These are phyloP conservation scores for Vanrija humicola DNA, from an alignment of 1,284 basidiomycete genomes.

Conservation along the genomic window DNA sequence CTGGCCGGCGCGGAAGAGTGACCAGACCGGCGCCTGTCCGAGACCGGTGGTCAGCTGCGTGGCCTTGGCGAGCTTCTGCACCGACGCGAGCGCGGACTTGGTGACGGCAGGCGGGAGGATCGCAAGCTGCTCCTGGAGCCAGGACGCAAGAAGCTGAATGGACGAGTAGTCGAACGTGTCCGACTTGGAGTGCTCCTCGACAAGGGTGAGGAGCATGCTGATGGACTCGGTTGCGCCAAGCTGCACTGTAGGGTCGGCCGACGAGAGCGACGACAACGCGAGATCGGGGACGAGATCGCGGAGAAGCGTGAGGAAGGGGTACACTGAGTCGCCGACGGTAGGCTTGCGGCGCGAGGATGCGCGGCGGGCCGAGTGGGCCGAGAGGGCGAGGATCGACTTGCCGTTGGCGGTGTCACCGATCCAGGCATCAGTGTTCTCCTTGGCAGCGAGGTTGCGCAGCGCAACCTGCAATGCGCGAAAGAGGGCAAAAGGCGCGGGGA, in stretches of 20 bases:
- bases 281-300: conserved; percentile 15
- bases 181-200: conserved; percentile 37
- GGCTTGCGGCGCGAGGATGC: conserved; percentile 25
- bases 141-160: conserved; percentile 47
- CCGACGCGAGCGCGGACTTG: conserved; percentile 10
- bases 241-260: not conserved
- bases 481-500: conserved; percentile 5
- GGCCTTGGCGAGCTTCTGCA: conserved; percentile 29
- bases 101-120: conserved; percentile 13
- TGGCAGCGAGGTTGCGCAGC: conserved; percentile 26
- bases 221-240: conserved; percentile 5
- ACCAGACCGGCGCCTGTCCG: conserved; percentile 52
- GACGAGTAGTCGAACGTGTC: conserved; percentile 50
- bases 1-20: conserved; percentile 30
- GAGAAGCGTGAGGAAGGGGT: conserved; percentile 26
- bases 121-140: conserved; percentile 38
- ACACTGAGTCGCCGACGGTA: conserved; percentile 31
- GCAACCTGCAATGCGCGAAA: conserved; percentile 26
- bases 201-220: conserved; percentile 13
- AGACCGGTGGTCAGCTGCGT: conserved; percentile 46
- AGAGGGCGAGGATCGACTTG: conserved; percentile 32
- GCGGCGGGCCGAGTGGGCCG: conserved; percentile 19
- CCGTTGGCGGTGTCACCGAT: conserved; percentile 19
- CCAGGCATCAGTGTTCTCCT: conserved; percentile 21
- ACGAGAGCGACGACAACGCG: not conserved